phyloP scores from a whole-genome alignment of 345 rosid genomes.

The sweet orange (Citrus sinensis) region DNA sequence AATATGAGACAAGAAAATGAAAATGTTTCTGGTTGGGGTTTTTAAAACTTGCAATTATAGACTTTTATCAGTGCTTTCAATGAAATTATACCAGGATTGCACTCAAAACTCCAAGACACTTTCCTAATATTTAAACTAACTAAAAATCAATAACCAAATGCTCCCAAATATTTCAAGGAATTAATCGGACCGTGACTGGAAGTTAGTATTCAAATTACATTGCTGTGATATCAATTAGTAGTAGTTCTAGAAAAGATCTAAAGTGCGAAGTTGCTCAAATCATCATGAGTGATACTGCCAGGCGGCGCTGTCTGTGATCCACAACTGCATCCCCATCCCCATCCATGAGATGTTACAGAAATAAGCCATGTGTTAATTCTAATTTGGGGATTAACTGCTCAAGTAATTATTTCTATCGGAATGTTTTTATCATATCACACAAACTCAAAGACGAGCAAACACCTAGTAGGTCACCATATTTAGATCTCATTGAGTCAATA shows the following conservation, averaged over 20 bases:
- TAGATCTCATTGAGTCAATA: background rate
- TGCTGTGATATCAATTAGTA: too few relatives aligned
- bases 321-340: background rate
- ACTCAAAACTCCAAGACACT: background rate
- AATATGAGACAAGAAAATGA: background rate
- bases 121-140: too few relatives aligned
- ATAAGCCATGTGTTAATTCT: too few relatives aligned
- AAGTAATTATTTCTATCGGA: background rate
- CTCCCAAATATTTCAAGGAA: background rate
- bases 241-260: background rate
- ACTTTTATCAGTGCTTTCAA: background rate
- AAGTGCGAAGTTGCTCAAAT: background rate
- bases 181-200: background rate
- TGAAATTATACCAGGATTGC: background rate
- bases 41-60: background rate
- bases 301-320: background rate
- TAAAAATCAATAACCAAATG: background rate
- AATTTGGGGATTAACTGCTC: background rate
- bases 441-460: background rate
- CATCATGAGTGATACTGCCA: background rate
- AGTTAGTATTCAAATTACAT: too few relatives aligned
- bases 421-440: background rate
- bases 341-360: too few relatives aligned
- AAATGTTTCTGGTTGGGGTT: background rate
- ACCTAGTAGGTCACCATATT: background rate